Percentiles rank a stretch among this genome's conserved stretches.
Evolutionary conservation across 2,329 filamentous ascomycete genomes (phyloP).

Genomic region (Calycina marina): DNA sequence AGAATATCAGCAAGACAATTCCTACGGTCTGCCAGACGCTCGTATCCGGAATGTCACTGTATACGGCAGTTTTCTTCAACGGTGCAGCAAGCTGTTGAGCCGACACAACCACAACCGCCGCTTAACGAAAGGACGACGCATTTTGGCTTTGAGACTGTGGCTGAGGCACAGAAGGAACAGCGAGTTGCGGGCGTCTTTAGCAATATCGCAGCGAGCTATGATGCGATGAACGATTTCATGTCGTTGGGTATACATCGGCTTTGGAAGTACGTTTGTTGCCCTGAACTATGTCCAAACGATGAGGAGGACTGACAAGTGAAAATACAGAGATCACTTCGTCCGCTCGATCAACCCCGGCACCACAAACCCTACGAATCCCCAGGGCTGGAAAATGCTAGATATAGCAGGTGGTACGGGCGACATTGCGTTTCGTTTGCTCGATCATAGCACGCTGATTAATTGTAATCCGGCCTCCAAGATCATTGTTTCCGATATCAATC

Average conservation of each 20-base stretch:
- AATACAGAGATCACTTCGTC: conserved; percentile 70
- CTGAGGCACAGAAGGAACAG: conserved; percentile 23
- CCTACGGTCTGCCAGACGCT: too few relatives aligned
- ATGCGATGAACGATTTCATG: conserved; percentile 99
- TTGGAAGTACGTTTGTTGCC: conserved; percentile 55
- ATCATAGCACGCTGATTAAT: conserved; percentile 72
- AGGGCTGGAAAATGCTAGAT: conserved; percentile 68
- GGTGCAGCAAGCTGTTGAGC: neutral
- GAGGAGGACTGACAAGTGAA: neutral
- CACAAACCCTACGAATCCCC: conserved; percentile 28
- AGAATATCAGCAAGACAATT: too few relatives aligned
- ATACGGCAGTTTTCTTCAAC: conserved; percentile 1
- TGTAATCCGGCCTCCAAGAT: conserved; percentile 68
- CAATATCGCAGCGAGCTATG: conserved; percentile 77
- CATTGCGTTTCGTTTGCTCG: conserved; percentile 91
- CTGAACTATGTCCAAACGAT: neutral
- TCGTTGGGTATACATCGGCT: conserved; percentile 91
- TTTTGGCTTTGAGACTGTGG: conserved; percentile 24
- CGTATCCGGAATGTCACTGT: too few relatives aligned
- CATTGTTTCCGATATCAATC: conserved; percentile 91
- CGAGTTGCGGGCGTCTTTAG: conserved; percentile 65
- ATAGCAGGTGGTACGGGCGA: conserved; percentile 95
- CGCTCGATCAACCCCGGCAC: conserved; percentile 62
- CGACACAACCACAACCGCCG: conserved; percentile 8
- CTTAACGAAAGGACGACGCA: conserved; percentile 22